A percentile compares a stretch with the other conserved stretches of the same genome.
These are phyloP conservation scores for Pulicaria dysenterica DNA, from an alignment of 129 eudicot genomes.

Conservation along the genomic window DNA sequence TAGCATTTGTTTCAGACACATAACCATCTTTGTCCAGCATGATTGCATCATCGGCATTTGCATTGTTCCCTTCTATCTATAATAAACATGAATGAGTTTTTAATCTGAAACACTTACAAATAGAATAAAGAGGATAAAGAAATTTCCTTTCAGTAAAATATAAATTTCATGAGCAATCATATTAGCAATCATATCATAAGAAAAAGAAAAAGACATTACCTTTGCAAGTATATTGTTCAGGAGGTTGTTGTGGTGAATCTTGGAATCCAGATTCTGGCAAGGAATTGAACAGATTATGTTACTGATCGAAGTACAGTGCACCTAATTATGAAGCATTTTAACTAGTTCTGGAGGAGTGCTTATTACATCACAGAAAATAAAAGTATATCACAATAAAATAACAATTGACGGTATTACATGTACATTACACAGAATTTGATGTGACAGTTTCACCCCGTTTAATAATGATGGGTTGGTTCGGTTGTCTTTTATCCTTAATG, in stretches of 20 bases:
- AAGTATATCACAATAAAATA: not conserved
- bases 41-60: constrained; percentile 94
- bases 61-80: constrained; percentile 98
- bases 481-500: too few relatives aligned
- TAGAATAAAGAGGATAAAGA: not conserved
- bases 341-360: not conserved
- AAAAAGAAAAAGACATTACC: constrained; percentile 42
- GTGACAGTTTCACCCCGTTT: too few relatives aligned
- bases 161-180: not conserved
- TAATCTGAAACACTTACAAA: constrained; percentile 18
- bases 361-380: constrained; percentile 55
- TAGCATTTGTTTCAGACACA: constrained; percentile 99
- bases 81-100: constrained; percentile 28
- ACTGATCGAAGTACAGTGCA: not conserved
- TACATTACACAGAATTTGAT: not conserved
- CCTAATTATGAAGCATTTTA: not conserved
- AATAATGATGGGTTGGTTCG: too few relatives aligned
- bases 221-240: constrained; percentile 94
- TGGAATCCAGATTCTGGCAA: constrained; percentile 95
- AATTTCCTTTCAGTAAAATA: not conserved
- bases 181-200: not conserved
- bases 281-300: constrained; percentile 5
- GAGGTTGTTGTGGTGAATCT: constrained; percentile 98
- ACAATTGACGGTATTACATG: not conserved
- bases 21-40: constrained; percentile 99